These are phyloP conservation scores for Dictyostelium brefeldianum DNA, from an alignment of 78 protist species.

Conservation along the genomic window DNA sequence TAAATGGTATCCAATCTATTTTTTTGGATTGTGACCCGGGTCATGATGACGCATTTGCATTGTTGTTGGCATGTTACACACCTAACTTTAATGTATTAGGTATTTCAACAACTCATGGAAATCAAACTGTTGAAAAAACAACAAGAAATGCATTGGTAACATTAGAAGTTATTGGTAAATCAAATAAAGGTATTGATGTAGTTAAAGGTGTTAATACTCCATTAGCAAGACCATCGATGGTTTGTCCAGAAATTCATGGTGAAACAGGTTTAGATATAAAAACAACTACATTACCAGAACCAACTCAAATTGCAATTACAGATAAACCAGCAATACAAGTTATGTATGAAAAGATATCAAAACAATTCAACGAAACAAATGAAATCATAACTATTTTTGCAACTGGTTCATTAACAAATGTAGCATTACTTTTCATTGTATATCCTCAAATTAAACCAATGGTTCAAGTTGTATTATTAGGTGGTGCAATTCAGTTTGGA, in stretches of 20 bases:
- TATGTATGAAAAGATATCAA: conserved; percentile 41
- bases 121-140: conserved; percentile 93
- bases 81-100: conserved; percentile 76
- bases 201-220: conserved; percentile 79
- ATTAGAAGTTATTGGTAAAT: conserved; percentile 49
- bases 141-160: conserved; percentile 87
- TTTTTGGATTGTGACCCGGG: no score
- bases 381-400: conserved; percentile 78
- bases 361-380: background rate
- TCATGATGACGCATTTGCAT: conserved; percentile 95
- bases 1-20: no score
- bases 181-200: conserved; percentile 9
- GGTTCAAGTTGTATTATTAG: conserved; percentile 85
- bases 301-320: background rate
- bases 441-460: conserved; percentile 87
- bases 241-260: conserved; percentile 95
- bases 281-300: conserved; percentile 19
- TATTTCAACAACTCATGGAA: conserved; percentile 91
- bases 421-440: conserved; percentile 81
- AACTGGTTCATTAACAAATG: conserved; percentile 92
- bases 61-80: conserved; percentile 80
- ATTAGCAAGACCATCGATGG: conserved; percentile 22
- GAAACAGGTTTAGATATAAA: conserved; percentile 87
- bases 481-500: conserved; percentile 89
- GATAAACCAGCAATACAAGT: conserved; percentile 50